Conservation (phyloP, 2,329 filamentous ascomycete species). For the Dactylella cylindrospora region DNA sequence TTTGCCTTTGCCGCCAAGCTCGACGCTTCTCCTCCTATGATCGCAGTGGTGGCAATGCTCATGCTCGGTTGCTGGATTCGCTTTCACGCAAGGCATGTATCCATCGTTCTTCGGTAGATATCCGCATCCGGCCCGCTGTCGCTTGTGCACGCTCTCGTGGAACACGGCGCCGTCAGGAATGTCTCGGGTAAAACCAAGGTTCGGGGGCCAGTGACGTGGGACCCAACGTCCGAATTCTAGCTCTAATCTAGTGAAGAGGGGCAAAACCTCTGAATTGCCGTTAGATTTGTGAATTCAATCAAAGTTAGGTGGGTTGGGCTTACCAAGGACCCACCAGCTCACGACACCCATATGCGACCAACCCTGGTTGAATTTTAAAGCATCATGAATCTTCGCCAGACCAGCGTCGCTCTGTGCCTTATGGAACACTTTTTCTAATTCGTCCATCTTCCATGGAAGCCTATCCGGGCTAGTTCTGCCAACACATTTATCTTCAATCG, state of each 20-base stretch:
- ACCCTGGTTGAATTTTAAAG: slow-evolving; percentile 50
- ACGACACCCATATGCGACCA: slow-evolving; percentile 48
- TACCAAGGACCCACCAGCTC: slow-evolving; percentile 52
- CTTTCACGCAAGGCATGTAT: slow-evolving; percentile 24
- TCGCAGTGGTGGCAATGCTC: slow-evolving; percentile 40
- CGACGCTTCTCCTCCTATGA: slow-evolving; percentile 31
- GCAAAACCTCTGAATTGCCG: slow-evolving; percentile 50
- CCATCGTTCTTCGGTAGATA: slow-evolving; percentile 36
- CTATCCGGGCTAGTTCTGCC: slow-evolving; percentile 31
- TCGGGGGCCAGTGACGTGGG: slow-evolving; percentile 51
- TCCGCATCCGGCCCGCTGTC: slow-evolving; percentile 31
- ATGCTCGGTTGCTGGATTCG: slow-evolving; percentile 27
- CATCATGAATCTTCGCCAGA: slow-evolving; percentile 50
- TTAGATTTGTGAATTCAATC: neutral
- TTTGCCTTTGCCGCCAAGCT: slow-evolving; percentile 24
- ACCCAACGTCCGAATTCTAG: slow-evolving; percentile 52
- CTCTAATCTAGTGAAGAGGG: slow-evolving; percentile 52
- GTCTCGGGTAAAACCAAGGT: slow-evolving; percentile 51
- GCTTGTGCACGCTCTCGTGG: slow-evolving; percentile 49
- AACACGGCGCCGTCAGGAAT: slow-evolving; percentile 50
- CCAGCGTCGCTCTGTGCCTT: slow-evolving; percentile 28
- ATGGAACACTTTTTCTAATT: slow-evolving; percentile 44
- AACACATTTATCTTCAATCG: slow-evolving; percentile 45
- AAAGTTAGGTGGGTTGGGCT: slow-evolving; percentile 1
- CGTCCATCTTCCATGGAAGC: slow-evolving; percentile 42